These are phyloP conservation scores for Fusarium bactridioides DNA, from an alignment of 2,329 filamentous ascomycete species.

Conservation along the genomic window DNA sequence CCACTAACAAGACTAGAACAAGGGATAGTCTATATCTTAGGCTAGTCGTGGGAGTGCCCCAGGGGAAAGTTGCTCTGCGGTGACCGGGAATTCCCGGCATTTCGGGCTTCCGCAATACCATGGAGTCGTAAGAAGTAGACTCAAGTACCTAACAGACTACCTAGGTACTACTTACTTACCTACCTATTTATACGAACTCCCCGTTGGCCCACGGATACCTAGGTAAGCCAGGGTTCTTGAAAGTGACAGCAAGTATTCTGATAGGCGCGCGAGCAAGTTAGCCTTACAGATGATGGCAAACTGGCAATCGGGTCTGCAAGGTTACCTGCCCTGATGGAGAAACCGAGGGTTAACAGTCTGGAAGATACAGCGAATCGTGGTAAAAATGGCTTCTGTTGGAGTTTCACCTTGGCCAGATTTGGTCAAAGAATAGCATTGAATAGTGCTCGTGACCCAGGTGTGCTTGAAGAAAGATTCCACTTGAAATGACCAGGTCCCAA, in stretches of 20 bases:
- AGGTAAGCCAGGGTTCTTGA: not conserved
- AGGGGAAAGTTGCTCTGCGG: constrained; percentile 1
- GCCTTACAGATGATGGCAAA: not conserved
- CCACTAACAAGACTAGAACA: constrained; percentile 7
- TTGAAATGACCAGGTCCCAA: constrained; percentile 24
- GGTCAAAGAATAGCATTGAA: constrained; percentile 22
- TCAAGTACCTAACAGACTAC: not conserved
- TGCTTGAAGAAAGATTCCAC: not conserved
- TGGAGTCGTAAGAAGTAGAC: not conserved
- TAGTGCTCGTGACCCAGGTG: constrained; percentile 22
- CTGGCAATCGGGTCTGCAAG: not conserved
- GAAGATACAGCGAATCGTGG: not conserved
- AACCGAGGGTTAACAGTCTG: not conserved
- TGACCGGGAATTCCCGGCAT: constrained; percentile 27
- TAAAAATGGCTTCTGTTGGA: constrained; percentile 15
- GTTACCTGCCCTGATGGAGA: constrained; percentile 7
- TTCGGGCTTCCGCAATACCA: not conserved
- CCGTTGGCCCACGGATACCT: not conserved
- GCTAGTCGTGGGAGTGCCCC: constrained; percentile 8
- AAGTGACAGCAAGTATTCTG: constrained; percentile 6
- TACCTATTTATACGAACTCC: constrained; percentile 1
- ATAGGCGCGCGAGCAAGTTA: constrained; percentile 29
- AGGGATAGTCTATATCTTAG: not conserved
- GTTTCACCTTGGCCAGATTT: constrained; percentile 27
- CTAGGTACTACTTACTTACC: not conserved